Evolutionary conservation across 108 stramenopile genomes (phyloP), one percentile per base, ranked within the genome.

Genomic region (Chaetoceros tenuissimus): DNA sequence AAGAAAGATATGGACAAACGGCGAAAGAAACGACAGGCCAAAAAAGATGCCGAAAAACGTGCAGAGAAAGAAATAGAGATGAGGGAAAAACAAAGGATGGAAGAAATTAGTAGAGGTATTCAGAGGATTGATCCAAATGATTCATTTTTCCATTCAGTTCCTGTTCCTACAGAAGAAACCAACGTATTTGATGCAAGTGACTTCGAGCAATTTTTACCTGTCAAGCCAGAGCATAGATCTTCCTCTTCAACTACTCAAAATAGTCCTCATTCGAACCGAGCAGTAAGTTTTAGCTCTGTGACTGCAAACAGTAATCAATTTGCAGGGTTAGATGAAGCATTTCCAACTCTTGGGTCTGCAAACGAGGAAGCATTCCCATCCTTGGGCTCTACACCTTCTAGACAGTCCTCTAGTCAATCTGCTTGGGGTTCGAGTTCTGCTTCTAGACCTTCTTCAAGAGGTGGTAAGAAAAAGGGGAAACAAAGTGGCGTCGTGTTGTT

Each of bases 111-210:
- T 31, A 58, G 65, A 13, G 53, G 63, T 21, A 54, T 67, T 5
- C 81, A 83, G 60, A 48, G 50, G 2, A 71, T 87, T 21, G 81
- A 87, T 56, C 82, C 75, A 2, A 63, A 76, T 30, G 85, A 87
- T 50, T 72, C 69, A 8, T 87, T 87, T 54, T 87, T 87, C 53
- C 77, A 62, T 19, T 28, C 58, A 53, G 59, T 20, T 0, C 46
- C 66, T 24, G 7, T 28, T 13, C 54, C 67, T 24, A 1, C 45
- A 48, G 55, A 50, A 21, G 43, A 21, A 20, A 20, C 23, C 26
- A 46, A 60, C n/a, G 26, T 2, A 17, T 60, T 60, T 60, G 59
- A 46, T 50, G 48, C 59, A 45, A 21, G 34, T 40, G 34, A 40
- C 34, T 40, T 40, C 13, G 34, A 40, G 13, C 40, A 20, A 40